phyloP scores from a whole-genome alignment of 1,284 basidiomycete species.

The Porodaedalea pini region DNA sequence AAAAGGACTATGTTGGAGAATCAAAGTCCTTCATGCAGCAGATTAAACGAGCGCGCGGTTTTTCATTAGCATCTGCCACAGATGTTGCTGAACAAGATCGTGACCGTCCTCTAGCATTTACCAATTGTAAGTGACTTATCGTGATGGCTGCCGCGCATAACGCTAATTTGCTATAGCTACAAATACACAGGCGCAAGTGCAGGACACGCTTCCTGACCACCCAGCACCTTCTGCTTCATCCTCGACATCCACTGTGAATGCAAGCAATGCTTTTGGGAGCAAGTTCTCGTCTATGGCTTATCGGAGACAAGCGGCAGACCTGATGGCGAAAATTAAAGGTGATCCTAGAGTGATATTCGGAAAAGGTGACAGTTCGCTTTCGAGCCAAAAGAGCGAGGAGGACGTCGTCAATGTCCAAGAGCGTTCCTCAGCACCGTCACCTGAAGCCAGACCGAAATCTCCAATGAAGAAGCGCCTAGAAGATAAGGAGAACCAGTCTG shows the following conservation, averaged over 20 bases:
- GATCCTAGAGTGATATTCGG: slow-evolving; percentile 71
- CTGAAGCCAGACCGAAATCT: slow-evolving; percentile 11
- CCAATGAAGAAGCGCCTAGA: slow-evolving; percentile 3
- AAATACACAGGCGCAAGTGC: neutral
- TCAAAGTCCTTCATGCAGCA: slow-evolving; percentile 70
- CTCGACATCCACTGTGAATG: slow-evolving; percentile 21
- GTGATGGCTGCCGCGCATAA: neutral
- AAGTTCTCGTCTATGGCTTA: slow-evolving; percentile 60
- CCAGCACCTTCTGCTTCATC: slow-evolving; percentile 24
- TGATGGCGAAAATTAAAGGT: slow-evolving; percentile 81
- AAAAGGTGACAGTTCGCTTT: slow-evolving; percentile 53
- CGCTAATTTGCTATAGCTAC: neutral
- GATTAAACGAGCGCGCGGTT: slow-evolving; percentile 69
- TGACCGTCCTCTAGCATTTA: neutral
- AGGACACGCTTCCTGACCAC: neutral
- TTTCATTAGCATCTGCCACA: slow-evolving; percentile 62
- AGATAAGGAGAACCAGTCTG: slow-evolving; percentile 17
- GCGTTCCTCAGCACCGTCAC: slow-evolving; percentile 17
- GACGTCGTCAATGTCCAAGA: neutral
- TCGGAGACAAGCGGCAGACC: slow-evolving; percentile 66
- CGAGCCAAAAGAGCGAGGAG: slow-evolving; percentile 30
- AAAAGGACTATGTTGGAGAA: slow-evolving; percentile 67
- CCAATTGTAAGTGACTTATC: neutral
- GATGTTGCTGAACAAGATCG: slow-evolving; percentile 24
- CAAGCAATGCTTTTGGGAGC: slow-evolving; percentile 25